Evolutionary conservation across 2,329 filamentous ascomycete genomes (phyloP), one percentile per base, ranked within the genome.

Genomic region (Phaeosphaeriaceae sp.): DNA sequence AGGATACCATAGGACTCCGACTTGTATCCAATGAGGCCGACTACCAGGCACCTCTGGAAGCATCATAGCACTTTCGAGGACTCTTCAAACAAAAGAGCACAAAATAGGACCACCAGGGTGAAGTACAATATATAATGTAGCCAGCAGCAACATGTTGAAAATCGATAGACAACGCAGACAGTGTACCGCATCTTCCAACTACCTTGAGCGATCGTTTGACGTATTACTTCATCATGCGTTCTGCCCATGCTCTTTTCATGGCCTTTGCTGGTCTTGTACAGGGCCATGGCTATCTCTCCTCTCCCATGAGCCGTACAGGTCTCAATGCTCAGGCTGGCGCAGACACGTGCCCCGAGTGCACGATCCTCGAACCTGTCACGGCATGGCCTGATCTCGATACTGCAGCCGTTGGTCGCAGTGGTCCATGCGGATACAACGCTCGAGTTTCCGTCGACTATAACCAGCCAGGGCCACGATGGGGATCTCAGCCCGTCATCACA

Each of bases 341-440:
- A 24, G 73, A 74, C 44, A 74, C 73, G 9, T 75, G 73, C 62
- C 73, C 73, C 10, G 73, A 75, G 51, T 75, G 73, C 54, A 73
- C 72, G 1, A 75, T 75, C 25, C 63, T 74, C 7, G 73, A 75
- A 49, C 72, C 73, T 0, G 73, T 75, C 5, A 69, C 70, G 17
- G 66, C 73, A 1, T 76, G 73, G 73, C 73, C 73, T 3, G 68
- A 72, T 42, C 62, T 75, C 15, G 60, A 69, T 24, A 54, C 64
- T 15, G 72, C 71, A 13, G 31, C 62, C 48, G 72, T 76, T 1
- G 72, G 71, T 27, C 73, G 71, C 19, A 70, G 65, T 24, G 73
- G 73, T 7, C 73, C 73, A 33, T 76, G 73, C 40, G 73, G 73
- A 17, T 76, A 76, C 60, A 76, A 76, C 24, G 72, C 73, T n/a